These are phyloP conservation scores for Chaetomidium leptoderma DNA, from an alignment of 495 filamentous ascomycete species.

Conservation along the genomic window DNA sequence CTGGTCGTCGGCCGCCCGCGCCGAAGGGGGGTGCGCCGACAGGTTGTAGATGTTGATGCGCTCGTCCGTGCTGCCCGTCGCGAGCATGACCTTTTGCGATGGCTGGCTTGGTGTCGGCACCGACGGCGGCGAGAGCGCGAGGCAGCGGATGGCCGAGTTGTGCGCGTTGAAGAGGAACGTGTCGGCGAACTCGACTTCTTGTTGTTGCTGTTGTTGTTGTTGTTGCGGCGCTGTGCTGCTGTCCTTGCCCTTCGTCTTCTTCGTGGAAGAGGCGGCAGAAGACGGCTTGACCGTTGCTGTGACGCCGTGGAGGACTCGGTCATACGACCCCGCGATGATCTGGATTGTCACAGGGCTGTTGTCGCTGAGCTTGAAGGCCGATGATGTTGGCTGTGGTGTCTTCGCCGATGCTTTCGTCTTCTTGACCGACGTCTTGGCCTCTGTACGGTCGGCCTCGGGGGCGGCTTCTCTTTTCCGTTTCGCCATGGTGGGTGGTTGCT, in stretches of 20 bases:
- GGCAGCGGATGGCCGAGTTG: constrained; percentile 79
- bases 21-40: constrained; percentile 62
- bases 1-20: constrained; percentile 37
- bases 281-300: constrained; percentile 60
- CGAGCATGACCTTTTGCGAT: constrained; percentile 72
- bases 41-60: constrained; percentile 92
- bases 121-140: constrained; percentile 79
- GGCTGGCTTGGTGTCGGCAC: constrained; percentile 51
- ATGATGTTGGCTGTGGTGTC: neutral
- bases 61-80: constrained; percentile 87
- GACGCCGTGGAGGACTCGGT: constrained; percentile 87
- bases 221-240: neutral
- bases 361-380: constrained; percentile 27
- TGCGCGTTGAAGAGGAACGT: constrained; percentile 96
- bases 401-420: constrained; percentile 35
- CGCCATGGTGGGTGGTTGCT: constrained; percentile 48
- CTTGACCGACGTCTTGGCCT: constrained; percentile 30
- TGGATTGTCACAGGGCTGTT: constrained; percentile 60
- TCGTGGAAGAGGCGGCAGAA: constrained; percentile 13
- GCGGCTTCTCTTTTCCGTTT: constrained; percentile 68
- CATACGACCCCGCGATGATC: constrained; percentile 91
- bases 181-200: constrained; percentile 68
- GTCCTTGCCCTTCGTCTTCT: constrained; percentile 22
- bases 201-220: constrained; percentile 21
- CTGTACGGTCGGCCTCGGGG: constrained; percentile 17